These are phyloP conservation scores for Pseudevernia furfuracea DNA, from an alignment of 495 filamentous ascomycete genomes.

Conservation along the genomic window DNA sequence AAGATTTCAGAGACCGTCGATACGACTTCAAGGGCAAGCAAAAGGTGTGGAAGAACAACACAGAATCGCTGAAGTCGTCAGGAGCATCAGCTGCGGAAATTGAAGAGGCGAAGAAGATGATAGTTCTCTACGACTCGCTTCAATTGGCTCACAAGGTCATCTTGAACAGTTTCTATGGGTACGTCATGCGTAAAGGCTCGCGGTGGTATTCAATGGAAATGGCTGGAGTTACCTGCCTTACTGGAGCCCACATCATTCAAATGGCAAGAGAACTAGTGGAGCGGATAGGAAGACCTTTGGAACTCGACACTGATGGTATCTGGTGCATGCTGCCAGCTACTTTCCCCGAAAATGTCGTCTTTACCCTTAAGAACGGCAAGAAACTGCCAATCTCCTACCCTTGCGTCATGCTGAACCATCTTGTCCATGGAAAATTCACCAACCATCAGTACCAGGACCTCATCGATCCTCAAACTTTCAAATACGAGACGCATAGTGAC, in stretches of 20 bases:
- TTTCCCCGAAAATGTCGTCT: conserved; percentile 94
- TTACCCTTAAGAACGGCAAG: conserved; percentile 90
- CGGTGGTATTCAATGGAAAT: conserved; percentile 99
- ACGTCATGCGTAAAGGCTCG: conserved; percentile 98
- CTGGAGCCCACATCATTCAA: conserved; percentile 94
- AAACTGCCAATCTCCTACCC: conserved; percentile 93
- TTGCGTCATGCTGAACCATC: conserved; percentile 98
- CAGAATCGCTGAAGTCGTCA: conserved; percentile 71
- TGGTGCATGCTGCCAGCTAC: conserved; percentile 99
- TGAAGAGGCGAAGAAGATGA: conserved; percentile 97
- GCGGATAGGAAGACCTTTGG: conserved; percentile 82
- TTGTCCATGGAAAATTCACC: conserved; percentile 90
- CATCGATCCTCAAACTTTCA: conserved; percentile 67
- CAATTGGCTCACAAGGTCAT: conserved; percentile 99
- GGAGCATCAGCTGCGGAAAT: conserved; percentile 72
- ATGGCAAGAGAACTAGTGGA: conserved; percentile 93
- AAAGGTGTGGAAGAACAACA: conserved; percentile 97
- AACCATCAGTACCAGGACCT: conserved; percentile 96
- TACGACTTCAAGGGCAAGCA: conserved; percentile 98
- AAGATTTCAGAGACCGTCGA: conserved; percentile 86
- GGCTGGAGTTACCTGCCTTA: conserved; percentile 97
- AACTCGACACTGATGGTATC: conserved; percentile 99
- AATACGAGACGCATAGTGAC: conserved; percentile 91
- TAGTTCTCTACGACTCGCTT: conserved; percentile 88
- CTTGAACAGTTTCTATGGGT: conserved; percentile 97